Evolutionary conservation across 306 rosid species (phyloP), one percentile per base, ranked within the genome.

Genomic region (Citrullus amarus): DNA sequence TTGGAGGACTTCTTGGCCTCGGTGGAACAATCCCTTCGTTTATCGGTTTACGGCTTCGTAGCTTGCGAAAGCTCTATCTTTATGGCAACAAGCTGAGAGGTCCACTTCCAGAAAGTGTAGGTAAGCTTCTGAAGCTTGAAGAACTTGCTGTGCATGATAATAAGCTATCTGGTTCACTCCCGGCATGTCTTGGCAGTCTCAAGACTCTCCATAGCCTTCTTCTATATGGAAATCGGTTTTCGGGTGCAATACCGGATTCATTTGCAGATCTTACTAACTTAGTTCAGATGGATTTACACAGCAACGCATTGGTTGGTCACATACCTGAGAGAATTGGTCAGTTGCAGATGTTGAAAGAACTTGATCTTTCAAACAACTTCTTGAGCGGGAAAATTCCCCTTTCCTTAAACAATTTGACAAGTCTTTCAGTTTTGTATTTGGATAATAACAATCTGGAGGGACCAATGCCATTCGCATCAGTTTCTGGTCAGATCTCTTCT

Each of bases 391-490:
- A 79, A 58, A 87, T 92, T 56, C 97, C 96, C 7, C 83, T 88
- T 89, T 90, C 90, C 86, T 81, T 95, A 71, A 85, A 95, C 79
- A 92, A 92, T 89, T 89, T 96, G 58, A 86, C 96, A 1, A 91
- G 93, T 81, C 95, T 92, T 16, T 88, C 96, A 8, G 89, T 89
- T 28, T 85, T 92, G 83, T 97, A 95, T 89, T 92, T 95, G 70
- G 97, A 95, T 56, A 92, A 95, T 83, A 95, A 95, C 70, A 92
- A 90, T 75, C 82, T 95, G 25, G 91, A 96, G 66, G 98, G 98
- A 77, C 76, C 84, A 34, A 90, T 95, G 81, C 96, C 97, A 13
- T 85, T 89, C 87, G 8, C 96, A 92, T 51, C 89, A 78, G 46
- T 88, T 92, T 88, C 98, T 97, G 97, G 98, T 14, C 86, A 87